Base-by-base conservation (phyloP, 1,284 basidiomycete species). In the Lentinula novae-zelandiae region DNA sequence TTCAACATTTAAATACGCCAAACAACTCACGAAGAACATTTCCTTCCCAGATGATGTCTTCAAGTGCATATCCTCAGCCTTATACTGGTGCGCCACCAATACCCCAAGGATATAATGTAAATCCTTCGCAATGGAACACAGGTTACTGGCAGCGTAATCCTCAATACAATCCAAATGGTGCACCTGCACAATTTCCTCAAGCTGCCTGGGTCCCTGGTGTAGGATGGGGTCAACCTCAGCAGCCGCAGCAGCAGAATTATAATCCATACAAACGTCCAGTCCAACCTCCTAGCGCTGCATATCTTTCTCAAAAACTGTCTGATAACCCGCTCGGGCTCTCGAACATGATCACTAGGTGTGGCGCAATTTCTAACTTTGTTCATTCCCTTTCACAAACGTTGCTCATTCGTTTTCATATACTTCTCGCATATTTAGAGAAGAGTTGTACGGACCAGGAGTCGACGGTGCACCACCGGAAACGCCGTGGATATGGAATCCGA, bases 301-400 rank as follows among this genome's bases (percentile, higher is more conserved):
- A 90, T 70, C 81, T 86, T 69, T 77, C 78, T 2, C 81, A 80
- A 3, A 71, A 79, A 66, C 67, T 90, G 38, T 67, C 74, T 0
- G 78, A 84, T 55, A 90, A 90, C 68, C 84, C 85, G 0, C 73
- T 91, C 2, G 86, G 84, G 44, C 74, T 91, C 22, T 75, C 81
- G 66, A 79, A 83, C 59, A 88, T 90, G 86, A 77, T 86, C 52
- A 82, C 83, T 62, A 79, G 79, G 87, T 89, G 69, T 46, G 44
- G 44, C 44, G 64, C 31, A 84, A 79, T 31, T 55, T 49, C 51
- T 36, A 36, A 22, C 50, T 46, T 52, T 50, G 39, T 31, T 44
- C 6, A 51, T 54, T 42, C 31, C 10, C 51, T 58, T 5, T 54
- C 50, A 5, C 6, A n/a, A 44, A n/a, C 15, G 44, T 46, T 55